A percentile compares a stretch with the other conserved stretches of the same genome.
phyloP scores from a whole-genome alignment of 2,329 filamentous ascomycete species.

The Colletotrichum musicola region DNA sequence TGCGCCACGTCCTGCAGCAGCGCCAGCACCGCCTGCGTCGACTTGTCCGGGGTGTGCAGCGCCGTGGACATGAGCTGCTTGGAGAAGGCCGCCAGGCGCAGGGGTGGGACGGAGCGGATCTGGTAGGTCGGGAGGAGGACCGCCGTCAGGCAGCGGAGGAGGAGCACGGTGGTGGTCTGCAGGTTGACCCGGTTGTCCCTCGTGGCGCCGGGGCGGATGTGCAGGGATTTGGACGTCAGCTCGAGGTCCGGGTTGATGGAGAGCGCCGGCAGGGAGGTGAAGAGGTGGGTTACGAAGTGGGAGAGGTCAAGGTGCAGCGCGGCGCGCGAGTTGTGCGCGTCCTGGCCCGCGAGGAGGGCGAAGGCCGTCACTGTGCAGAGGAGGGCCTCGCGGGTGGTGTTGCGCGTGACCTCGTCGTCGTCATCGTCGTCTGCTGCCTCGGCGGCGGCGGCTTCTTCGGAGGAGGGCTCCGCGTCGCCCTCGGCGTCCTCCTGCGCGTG shows the following conservation, averaged over 20 bases:
- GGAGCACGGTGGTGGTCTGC: constrained; percentile 91
- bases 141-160: constrained; percentile 87
- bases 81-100: constrained; percentile 89
- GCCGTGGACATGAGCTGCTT: constrained; percentile 89
- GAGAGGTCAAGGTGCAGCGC: constrained; percentile 90
- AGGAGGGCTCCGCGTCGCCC: constrained; percentile 55
- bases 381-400: constrained; percentile 86
- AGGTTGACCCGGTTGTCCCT: constrained; percentile 78
- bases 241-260: constrained; percentile 89
- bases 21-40: constrained; percentile 81
- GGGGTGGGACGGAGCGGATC: constrained; percentile 80
- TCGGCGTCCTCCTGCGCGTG: constrained; percentile 73
- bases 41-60: constrained; percentile 92
- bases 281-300: constrained; percentile 96
- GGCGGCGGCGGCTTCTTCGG: constrained; percentile 53
- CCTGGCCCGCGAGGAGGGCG: constrained; percentile 94
- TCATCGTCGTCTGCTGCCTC: constrained; percentile 57
- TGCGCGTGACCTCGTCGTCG: constrained; percentile 67
- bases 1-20: constrained; percentile 83
- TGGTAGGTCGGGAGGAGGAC: constrained; percentile 82
- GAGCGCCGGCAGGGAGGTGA: constrained; percentile 83
- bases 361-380: constrained; percentile 97
- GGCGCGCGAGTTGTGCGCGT: constrained; percentile 85
- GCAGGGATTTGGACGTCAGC: constrained; percentile 78
- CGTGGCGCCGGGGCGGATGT: constrained; percentile 62